phyloP scores from a whole-genome alignment of 345 rosid species.

The Salix dunnii region DNA sequence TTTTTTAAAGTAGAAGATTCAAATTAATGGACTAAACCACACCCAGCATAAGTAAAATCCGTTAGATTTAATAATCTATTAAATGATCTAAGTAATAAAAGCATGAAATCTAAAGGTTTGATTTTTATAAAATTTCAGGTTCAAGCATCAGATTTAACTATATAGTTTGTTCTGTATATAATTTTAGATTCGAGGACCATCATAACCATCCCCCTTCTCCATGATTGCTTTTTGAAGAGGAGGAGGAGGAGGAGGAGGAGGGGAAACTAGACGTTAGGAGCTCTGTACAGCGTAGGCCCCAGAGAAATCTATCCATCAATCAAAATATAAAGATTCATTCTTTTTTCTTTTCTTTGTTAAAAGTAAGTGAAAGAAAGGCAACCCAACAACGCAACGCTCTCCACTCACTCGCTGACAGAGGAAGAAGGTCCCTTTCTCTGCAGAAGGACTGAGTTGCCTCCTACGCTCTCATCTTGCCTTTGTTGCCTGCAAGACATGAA shows the following conservation, averaged over 20 bases:
- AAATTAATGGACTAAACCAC: conserved; percentile 5
- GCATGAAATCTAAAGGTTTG: no score
- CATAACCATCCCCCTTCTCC: background rate
- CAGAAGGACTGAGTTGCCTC: background rate
- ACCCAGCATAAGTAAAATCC: background rate
- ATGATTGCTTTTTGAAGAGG: background rate
- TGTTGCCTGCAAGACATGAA: background rate
- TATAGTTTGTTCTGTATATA: no score
- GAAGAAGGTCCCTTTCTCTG: background rate
- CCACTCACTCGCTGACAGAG: background rate
- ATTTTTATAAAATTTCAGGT: no score
- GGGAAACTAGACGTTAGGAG: conserved; percentile 41
- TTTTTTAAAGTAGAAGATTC: background rate
- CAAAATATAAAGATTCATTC: background rate
- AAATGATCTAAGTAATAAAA: no score
- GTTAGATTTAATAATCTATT: no score
- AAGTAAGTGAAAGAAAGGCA: no score
- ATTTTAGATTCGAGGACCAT: no score
- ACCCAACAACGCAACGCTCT: background rate
- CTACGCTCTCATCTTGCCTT: background rate
- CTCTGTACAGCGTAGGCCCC: conserved; percentile 20
- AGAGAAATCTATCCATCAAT: background rate
- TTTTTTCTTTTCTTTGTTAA: no score
- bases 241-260: background rate
- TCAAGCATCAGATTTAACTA: no score